Evolutionary conservation across 139 green algal genomes (phyloP), one percentile per base, ranked within the genome.

Genomic region (Gonium pectorale): DNA sequence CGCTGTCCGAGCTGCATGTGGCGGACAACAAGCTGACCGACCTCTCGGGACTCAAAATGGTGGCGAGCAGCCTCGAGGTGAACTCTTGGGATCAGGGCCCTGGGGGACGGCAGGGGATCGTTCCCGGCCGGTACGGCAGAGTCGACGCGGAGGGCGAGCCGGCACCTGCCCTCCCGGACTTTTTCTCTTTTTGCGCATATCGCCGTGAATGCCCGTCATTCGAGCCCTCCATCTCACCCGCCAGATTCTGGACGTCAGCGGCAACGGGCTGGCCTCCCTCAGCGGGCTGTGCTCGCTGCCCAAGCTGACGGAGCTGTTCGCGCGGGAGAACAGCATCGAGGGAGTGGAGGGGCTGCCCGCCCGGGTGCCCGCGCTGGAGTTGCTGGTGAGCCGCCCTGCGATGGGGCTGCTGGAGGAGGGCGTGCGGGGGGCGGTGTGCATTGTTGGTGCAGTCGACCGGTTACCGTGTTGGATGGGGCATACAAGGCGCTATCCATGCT

Each of bases 261-360:
- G 62, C 52, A 90, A 90, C 67, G 52, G n/a, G 4, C 86, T 90
- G 21, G 31, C 64, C 72, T 73, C 51, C 31, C 52, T 90, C 13
- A 46, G 82, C 3, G 75, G 70, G 3, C 46, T 90, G n/a, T 70
- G 86, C 78, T 43, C 44, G 31, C 64, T 90, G 80, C 68, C 56
- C 31, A 44, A 62, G 63, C 86, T 90, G 46, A 51, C 27, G 17
- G 86, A 90, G 80, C 80, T 90, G 72, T 90, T 86, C 56, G 69
- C 75, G 1, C 60, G 72, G 38, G 86, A 83, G n/a, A 90, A 90
- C 74, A 38, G 0, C 3, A 5, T 90, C 35, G 41, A 43, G 52
- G 64, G 40, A 4, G 27, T 90, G 64, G 37, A 62, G 17, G 80
- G 66, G 17, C 44, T 90, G 80, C 40, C 70, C 3, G 26, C 80